Conservation (phyloP, 345 rosid genomes). For the Salix exigua region DNA sequence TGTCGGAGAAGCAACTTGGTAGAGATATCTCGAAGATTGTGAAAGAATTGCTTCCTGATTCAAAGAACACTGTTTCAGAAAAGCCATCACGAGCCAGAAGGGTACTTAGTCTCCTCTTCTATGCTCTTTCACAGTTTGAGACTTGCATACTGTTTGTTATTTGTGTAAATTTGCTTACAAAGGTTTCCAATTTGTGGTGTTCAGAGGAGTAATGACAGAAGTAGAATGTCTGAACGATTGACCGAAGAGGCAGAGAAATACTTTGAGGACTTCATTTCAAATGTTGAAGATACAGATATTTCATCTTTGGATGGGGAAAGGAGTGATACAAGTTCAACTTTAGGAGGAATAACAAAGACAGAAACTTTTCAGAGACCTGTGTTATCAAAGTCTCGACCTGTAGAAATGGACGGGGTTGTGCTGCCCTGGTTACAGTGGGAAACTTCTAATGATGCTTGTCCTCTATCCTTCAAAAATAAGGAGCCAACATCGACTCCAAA, state of each 20-base stretch:
- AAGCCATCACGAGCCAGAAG: slow-evolving; percentile 43
- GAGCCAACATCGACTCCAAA: slow-evolving; percentile 33
- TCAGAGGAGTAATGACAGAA: slow-evolving; percentile 76
- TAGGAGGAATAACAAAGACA: slow-evolving; percentile 47
- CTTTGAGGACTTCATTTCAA: slow-evolving; percentile 81
- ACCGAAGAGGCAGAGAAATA: slow-evolving; percentile 87
- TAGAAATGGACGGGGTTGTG: slow-evolving; percentile 81
- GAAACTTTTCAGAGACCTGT: slow-evolving; percentile 40
- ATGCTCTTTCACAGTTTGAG: neutral
- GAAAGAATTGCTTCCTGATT: slow-evolving; percentile 55
- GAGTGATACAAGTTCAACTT: slow-evolving; percentile 80
- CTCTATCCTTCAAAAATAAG: slow-evolving; percentile 33
- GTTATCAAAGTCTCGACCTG: slow-evolving; percentile 36
- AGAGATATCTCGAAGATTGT: slow-evolving; percentile 59
- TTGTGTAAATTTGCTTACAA: neutral
- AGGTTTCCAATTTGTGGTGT: neutral
- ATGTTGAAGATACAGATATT: slow-evolving; percentile 88
- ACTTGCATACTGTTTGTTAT: slow-evolving; percentile 10
- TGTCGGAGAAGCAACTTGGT: slow-evolving; percentile 64
- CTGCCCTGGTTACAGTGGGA: slow-evolving; percentile 98
- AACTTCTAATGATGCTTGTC: slow-evolving; percentile 57
- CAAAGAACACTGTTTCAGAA: slow-evolving; percentile 37
- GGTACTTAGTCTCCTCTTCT: slow-evolving; percentile 34
- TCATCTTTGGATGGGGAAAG: slow-evolving; percentile 91
- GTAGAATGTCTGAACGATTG: slow-evolving; percentile 63